These are phyloP conservation scores for Marasmius oreades DNA, from an alignment of 1,284 basidiomycete genomes.

Conservation along the genomic window DNA sequence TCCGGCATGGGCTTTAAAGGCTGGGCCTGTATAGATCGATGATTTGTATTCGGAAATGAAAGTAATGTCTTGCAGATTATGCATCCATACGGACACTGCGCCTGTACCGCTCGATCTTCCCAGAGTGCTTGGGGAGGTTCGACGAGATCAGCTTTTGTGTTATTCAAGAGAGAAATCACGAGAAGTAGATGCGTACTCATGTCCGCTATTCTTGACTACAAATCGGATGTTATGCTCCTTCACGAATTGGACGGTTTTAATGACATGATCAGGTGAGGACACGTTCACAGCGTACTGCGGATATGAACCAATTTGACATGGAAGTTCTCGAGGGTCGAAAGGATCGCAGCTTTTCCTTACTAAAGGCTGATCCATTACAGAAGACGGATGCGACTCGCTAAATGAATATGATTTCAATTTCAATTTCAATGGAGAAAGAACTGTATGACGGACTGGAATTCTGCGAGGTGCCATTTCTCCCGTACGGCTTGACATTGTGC, in stretches of 20 bases:
- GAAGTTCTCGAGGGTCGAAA: constrained; percentile 14
- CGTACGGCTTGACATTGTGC: constrained; percentile 10
- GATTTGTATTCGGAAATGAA: constrained; percentile 16
- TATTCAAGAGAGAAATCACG: not conserved
- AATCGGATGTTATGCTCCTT: constrained; percentile 21
- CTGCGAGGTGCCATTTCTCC: constrained; percentile 13
- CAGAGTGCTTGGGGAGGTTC: constrained; percentile 14
- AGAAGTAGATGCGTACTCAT: constrained; percentile 17
- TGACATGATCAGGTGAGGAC: constrained; percentile 18
- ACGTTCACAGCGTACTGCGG: constrained; percentile 23
- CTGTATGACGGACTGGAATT: not conserved
- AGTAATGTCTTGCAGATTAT: constrained; percentile 16
- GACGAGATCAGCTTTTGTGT: not conserved
- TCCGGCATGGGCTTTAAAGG: constrained; percentile 16
- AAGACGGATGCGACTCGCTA: constrained; percentile 14
- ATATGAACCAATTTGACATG: constrained; percentile 21
- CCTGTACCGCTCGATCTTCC: constrained; percentile 19
- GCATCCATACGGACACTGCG: constrained; percentile 20
- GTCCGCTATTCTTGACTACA: constrained; percentile 23
- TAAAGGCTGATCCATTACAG: constrained; percentile 16
- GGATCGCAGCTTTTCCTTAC: constrained; percentile 23
- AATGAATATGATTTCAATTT: no score
- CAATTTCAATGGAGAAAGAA: no score
- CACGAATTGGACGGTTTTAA: constrained; percentile 19
- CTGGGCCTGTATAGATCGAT: constrained; percentile 14